Conservation (phyloP, 805 yeast genomes). For the Candida silvicultrix region DNA sequence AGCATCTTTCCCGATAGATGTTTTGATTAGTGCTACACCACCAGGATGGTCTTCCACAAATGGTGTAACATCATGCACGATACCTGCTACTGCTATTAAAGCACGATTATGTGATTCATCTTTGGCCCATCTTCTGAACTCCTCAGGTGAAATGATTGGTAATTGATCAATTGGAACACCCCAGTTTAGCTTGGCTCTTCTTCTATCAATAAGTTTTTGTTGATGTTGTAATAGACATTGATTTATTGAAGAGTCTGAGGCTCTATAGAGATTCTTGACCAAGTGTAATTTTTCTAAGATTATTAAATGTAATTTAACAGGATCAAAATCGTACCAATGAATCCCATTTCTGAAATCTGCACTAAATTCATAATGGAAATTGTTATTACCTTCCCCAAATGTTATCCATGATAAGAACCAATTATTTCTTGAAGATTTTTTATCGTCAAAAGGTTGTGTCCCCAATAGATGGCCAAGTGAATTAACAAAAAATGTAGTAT, state of each 20-base stretch:
- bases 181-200: slow-evolving; percentile 81
- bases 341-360: slow-evolving; percentile 78
- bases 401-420: slow-evolving; percentile 58
- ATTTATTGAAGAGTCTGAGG: slow-evolving; percentile 40
- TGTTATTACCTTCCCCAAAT: slow-evolving; percentile 88
- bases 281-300: slow-evolving; percentile 45
- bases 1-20: slow-evolving; percentile 90
- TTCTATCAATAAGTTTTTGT: slow-evolving; percentile 72
- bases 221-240: slow-evolving; percentile 74
- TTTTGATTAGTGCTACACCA: slow-evolving; percentile 68
- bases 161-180: slow-evolving; percentile 87
- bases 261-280: slow-evolving; percentile 51
- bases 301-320: slow-evolving; percentile 69
- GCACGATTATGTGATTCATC: slow-evolving; percentile 47
- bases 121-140: slow-evolving; percentile 32
- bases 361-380: slow-evolving; percentile 94
- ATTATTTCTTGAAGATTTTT: slow-evolving; percentile 68
- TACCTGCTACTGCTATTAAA: slow-evolving; percentile 79
- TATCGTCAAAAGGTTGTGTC: slow-evolving; percentile 66
- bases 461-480: slow-evolving; percentile 80
- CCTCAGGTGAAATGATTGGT: slow-evolving; percentile 59
- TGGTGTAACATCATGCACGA: slow-evolving; percentile 90
- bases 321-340: slow-evolving; percentile 74
- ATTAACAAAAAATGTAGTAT: slow-evolving; percentile 70
- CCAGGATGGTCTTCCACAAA: slow-evolving; percentile 94